Conservation (phyloP, 208 protist species). For the Herpetomonas samuelpessoai region DNA sequence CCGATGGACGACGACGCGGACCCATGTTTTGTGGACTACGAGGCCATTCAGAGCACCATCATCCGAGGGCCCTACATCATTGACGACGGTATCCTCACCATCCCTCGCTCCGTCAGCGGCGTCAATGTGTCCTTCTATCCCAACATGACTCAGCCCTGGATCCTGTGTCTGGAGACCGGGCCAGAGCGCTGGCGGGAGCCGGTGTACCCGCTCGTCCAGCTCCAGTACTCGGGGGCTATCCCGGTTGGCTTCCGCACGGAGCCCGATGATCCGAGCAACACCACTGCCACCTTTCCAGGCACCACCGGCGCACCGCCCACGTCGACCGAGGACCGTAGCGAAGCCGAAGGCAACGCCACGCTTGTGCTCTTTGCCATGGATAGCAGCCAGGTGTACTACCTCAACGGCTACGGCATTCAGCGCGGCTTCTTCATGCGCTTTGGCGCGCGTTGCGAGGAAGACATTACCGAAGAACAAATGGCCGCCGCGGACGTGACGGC, state of each 20-base stretch:
- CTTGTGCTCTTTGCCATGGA: constrained; percentile 47
- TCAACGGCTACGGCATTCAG: constrained; percentile 75
- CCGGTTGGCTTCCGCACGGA: constrained; percentile 47
- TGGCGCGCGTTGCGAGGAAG: constrained; percentile 40
- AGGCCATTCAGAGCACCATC: constrained; percentile 30
- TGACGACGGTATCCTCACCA: constrained; percentile 46
- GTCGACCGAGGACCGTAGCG: constrained; percentile 23
- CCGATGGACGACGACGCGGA: constrained; percentile 58
- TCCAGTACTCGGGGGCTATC: constrained; percentile 56
- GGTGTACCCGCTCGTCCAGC: constrained; percentile 37
- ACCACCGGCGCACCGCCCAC: constrained; percentile 6
- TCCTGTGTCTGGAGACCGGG: constrained; percentile 65
- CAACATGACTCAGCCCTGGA: constrained; percentile 65
- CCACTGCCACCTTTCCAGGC: constrained; percentile 43
- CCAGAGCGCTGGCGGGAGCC: constrained; percentile 65
- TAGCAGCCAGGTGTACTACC: constrained; percentile 53
- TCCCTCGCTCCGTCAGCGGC: constrained; percentile 39
- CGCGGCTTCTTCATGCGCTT: constrained; percentile 60
- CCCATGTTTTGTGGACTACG: constrained; percentile 62
- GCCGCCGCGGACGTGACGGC: constrained; percentile 5
- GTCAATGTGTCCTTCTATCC: constrained; percentile 25
- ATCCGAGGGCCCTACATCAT: constrained; percentile 57
- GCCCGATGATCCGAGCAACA: constrained; percentile 63
- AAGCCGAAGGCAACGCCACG: constrained; percentile 47
- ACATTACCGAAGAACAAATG: constrained; percentile 9